A percentile compares a stretch with the other conserved stretches of the same genome.
These are phyloP conservation scores for Leishmania major DNA, from an alignment of 208 protist genomes.

Conservation along the genomic window DNA sequence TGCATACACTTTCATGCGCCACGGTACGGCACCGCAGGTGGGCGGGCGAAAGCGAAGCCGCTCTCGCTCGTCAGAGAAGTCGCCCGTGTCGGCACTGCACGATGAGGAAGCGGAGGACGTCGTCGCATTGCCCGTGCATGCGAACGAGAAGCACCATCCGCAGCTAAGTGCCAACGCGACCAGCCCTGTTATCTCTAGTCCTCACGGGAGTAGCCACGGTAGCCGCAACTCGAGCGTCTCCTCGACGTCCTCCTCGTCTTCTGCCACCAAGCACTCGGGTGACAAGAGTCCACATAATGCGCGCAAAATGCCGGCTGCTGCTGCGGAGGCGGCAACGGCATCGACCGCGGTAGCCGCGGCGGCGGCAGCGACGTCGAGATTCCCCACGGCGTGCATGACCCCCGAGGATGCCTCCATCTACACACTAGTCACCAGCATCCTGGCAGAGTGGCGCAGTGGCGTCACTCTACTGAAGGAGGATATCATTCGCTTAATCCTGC, in stretches of 20 bases:
- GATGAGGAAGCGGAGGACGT: background rate
- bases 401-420: conserved; percentile 24
- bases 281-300: conserved; percentile 1
- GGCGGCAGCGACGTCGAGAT: conserved; percentile 1
- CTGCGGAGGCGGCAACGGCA: background rate
- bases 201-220: conserved; percentile 5
- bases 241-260: conserved; percentile 9
- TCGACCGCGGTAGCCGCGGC: background rate
- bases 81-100: background rate
- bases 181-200: background rate
- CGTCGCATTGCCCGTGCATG: background rate
- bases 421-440: conserved; percentile 30
- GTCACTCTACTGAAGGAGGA: conserved; percentile 52
- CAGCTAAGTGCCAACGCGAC: background rate
- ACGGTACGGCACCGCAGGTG: conserved; percentile 8
- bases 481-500: conserved; percentile 55
- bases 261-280: conserved; percentile 7
- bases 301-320: conserved; percentile 6
- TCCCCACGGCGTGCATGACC: conserved; percentile 17
- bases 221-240: conserved; percentile 8
- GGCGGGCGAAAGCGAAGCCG: conserved; percentile 31
- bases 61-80: conserved; percentile 24
- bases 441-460: conserved; percentile 44
- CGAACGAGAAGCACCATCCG: background rate
- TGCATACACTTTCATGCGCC: conserved; percentile 11